phyloP scores from a whole-genome alignment of 2,329 filamentous ascomycete species.

The Remersonia thermophila region DNA sequence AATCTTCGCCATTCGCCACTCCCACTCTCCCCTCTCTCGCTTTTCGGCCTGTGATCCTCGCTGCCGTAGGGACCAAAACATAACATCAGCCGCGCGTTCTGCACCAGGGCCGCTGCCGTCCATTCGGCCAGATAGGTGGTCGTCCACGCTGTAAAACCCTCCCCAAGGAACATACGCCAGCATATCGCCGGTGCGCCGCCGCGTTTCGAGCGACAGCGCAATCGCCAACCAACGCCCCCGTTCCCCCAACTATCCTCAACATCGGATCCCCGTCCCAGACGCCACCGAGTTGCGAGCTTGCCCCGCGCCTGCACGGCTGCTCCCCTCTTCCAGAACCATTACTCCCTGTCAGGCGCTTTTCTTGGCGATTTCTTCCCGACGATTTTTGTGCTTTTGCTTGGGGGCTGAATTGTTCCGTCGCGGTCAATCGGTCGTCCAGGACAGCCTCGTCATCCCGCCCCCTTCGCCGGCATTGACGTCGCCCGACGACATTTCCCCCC shows the following conservation, averaged over 20 bases:
- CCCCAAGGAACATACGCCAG: no score
- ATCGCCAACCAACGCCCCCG: slow-evolving; percentile 5
- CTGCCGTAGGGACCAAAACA: slow-evolving; percentile 1
- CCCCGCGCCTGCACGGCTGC: background rate
- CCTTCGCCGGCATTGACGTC: background rate
- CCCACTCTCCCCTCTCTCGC: slow-evolving; percentile 1
- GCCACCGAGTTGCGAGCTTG: slow-evolving; percentile 1
- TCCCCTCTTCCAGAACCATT: background rate
- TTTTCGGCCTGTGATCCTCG: slow-evolving; percentile 5
- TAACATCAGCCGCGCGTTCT: background rate
- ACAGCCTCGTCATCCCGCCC: background rate
- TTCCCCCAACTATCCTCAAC: background rate
- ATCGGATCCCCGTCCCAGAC: slow-evolving; percentile 5
- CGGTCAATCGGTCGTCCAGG: background rate
- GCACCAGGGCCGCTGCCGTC: no score
- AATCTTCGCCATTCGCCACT: slow-evolving; percentile 10
- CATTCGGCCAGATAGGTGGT: no score
- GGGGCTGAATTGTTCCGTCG: background rate
- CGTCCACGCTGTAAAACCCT: no score
- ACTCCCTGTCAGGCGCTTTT: background rate
- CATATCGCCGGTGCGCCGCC: background rate
- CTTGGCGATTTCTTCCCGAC: background rate
- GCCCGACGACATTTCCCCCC: no score
- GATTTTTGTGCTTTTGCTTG: no score
- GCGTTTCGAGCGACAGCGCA: slow-evolving; percentile 5